These are phyloP conservation scores for Gomphus sp. DNA, from an alignment of 1,284 basidiomycete species.

Conservation along the genomic window DNA sequence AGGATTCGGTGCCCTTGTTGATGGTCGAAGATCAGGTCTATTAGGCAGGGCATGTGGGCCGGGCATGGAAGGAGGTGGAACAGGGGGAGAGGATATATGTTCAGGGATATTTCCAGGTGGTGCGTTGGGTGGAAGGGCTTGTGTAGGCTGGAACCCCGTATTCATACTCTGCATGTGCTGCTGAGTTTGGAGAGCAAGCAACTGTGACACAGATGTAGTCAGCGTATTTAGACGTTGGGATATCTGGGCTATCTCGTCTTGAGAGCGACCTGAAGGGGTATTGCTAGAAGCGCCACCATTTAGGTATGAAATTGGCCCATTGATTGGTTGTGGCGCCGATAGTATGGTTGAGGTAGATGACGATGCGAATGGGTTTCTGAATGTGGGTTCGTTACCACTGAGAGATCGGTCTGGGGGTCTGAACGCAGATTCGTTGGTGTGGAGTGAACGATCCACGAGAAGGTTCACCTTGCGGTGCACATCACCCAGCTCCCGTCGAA, in stretches of 20 bases:
- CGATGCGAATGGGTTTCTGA: conserved; percentile 68
- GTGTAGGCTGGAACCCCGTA: conserved; percentile 24
- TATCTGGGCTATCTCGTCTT: conserved; percentile 67
- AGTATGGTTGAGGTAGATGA: conserved; percentile 17
- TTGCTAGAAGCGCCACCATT: conserved; percentile 53
- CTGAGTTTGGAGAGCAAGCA: conserved; percentile 68
- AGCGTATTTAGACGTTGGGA: conserved; percentile 74
- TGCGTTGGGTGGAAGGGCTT: conserved; percentile 30
- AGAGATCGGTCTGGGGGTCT: conserved; percentile 1
- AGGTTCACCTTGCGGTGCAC: conserved; percentile 70
- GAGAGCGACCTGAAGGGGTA: conserved; percentile 31
- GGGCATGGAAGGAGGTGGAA: conserved; percentile 29
- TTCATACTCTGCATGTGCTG: conserved; percentile 44
- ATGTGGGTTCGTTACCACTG: conserved; percentile 40
- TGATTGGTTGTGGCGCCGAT: background rate
- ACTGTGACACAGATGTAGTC: conserved; percentile 80
- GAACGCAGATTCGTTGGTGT: conserved; percentile 20
- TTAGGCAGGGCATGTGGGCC: conserved; percentile 47
- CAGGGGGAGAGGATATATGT: conserved; percentile 35
- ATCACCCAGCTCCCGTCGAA: conserved; percentile 65
- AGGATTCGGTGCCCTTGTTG: conserved; percentile 51
- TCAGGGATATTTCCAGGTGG: conserved; percentile 42
- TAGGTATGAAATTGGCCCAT: conserved; percentile 20
- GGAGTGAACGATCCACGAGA: conserved; percentile 57
- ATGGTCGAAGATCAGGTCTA: conserved; percentile 48